Evolutionary conservation across 345 rosid genomes (phyloP).

Genomic region (Kernera saxatilis): DNA sequence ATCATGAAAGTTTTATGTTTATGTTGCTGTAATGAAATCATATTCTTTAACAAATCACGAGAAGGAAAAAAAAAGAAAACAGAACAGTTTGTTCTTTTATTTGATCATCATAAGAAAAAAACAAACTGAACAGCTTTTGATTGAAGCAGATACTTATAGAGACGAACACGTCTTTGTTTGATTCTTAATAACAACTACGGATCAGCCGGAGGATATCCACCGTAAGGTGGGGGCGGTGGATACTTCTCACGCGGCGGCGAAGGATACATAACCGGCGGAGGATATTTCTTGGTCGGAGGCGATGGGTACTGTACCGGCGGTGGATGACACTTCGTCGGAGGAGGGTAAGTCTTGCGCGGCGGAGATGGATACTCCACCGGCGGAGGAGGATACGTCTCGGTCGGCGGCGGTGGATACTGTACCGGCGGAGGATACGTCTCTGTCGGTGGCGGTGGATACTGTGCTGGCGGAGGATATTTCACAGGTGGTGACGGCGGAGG

Average conservation of each 20-base stretch:
- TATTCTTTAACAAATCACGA: neutral
- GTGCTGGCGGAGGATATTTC: neutral
- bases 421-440: neutral
- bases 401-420: neutral
- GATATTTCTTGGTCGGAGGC: neutral
- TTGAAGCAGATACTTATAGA: neutral
- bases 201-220: constrained; percentile 15
- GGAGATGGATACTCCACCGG: neutral
- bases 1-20: neutral
- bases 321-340: no score
- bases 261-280: neutral
- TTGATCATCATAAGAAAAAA: neutral
- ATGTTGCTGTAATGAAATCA: neutral
- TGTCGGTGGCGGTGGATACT: constrained; percentile 3
- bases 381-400: neutral
- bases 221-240: constrained; percentile 11
- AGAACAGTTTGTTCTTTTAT: neutral
- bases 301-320: neutral
- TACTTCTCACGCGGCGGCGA: neutral
- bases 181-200: neutral
- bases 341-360: neutral
- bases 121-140: neutral
- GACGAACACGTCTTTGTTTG: neutral
- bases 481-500: neutral
- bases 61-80: neutral